phyloP scores from a whole-genome alignment of 1,284 basidiomycete genomes.

The Moesziomyces globuligerus region DNA sequence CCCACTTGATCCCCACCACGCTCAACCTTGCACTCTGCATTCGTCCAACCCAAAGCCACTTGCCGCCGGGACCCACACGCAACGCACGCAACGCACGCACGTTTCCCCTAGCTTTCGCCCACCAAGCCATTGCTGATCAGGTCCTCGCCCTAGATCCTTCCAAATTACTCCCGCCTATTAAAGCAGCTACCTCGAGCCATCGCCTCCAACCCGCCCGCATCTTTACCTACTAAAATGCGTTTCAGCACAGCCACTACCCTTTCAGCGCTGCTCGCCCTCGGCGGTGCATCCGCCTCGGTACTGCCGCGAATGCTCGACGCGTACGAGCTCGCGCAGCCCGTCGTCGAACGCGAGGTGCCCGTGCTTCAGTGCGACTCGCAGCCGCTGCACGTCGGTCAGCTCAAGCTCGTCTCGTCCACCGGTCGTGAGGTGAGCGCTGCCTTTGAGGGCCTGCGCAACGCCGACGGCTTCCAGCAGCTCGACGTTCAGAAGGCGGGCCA shows the following conservation, averaged over 20 bases:
- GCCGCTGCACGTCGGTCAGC: conserved; percentile 31
- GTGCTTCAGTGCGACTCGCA: conserved; percentile 23
- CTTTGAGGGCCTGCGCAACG: conserved; percentile 44
- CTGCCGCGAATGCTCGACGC: conserved; percentile 33
- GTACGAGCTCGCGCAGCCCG: conserved; percentile 39
- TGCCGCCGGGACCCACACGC: background rate
- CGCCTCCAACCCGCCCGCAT: no score
- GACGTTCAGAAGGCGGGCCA: conserved; percentile 36
- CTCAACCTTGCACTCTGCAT: background rate
- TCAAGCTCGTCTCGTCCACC: conserved; percentile 29
- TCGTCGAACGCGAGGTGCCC: conserved; percentile 39
- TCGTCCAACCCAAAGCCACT: no score
- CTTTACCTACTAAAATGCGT: conserved; percentile 21
- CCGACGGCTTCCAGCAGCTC: conserved; percentile 39
- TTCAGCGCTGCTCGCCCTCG: conserved; percentile 31
- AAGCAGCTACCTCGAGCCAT: background rate
- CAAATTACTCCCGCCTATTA: no score
- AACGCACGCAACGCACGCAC: no score
- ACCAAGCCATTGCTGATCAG: no score
- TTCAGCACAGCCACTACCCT: conserved; percentile 27
- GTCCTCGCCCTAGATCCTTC: no score
- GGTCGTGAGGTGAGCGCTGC: conserved; percentile 33
- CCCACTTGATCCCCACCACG: background rate
- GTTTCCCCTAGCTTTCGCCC: no score
- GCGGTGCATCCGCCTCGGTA: conserved; percentile 35